Evolutionary conservation across 2,329 filamentous ascomycete genomes (phyloP).

Genomic region (Mycosphaerella sp.): DNA sequence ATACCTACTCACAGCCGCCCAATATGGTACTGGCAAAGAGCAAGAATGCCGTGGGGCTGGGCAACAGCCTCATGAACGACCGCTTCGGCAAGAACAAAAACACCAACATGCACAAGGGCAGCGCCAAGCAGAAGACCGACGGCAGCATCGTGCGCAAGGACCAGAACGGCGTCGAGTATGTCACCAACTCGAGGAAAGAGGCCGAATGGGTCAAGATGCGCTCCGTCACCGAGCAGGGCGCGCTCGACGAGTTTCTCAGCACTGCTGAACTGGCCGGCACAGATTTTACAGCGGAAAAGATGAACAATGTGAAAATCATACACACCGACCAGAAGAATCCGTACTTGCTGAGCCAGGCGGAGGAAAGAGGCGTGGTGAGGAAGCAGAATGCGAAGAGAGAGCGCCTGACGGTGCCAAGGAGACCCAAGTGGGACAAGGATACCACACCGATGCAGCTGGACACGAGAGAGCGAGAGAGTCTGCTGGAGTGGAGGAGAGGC

Average conservation of each 20-base stretch:
- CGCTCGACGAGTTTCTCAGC: constrained; percentile 90
- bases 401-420: constrained; percentile 78
- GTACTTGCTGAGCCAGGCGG: constrained; percentile 75
- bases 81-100: constrained; percentile 93
- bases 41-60: constrained; percentile 89
- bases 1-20: constrained; percentile 12
- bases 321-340: constrained; percentile 95
- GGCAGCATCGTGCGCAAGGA: constrained; percentile 46
- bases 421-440: constrained; percentile 78
- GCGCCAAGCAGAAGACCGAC: constrained; percentile 57
- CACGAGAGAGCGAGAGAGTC: constrained; percentile 66
- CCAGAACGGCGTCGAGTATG: constrained; percentile 54
- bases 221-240: constrained; percentile 93
- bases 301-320: constrained; percentile 98
- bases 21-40: constrained; percentile 78
- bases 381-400: constrained; percentile 78
- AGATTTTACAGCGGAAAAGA: constrained; percentile 97
- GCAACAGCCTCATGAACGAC: constrained; percentile 98
- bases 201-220: constrained; percentile 99
- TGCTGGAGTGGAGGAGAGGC: constrained; percentile 83
- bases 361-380: constrained; percentile 69
- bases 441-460: constrained; percentile 84
- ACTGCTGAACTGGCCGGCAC: constrained; percentile 97
- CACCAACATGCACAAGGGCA: constrained; percentile 68
- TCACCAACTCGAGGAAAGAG: constrained; percentile 85